Percentiles rank a stretch among this genome's conserved stretches.
These are phyloP conservation scores for Aspergillus sp. DNA, from an alignment of 2,329 filamentous ascomycete species.

Conservation along the genomic window DNA sequence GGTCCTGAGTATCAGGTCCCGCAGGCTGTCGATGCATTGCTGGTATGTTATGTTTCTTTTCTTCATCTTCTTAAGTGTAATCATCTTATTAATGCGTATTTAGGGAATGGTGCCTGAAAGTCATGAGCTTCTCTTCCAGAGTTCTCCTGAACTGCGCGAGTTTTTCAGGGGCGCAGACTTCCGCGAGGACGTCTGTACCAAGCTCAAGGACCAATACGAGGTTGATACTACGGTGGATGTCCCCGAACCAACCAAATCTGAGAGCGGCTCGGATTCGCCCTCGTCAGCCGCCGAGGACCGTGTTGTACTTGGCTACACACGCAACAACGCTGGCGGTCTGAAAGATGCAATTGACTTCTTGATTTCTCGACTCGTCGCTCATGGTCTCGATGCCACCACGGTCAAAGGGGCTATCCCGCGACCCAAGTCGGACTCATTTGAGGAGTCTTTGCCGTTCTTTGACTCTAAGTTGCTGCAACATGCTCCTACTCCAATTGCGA, in stretches of 20 bases:
- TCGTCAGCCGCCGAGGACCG: constrained; percentile 50
- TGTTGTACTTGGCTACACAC: constrained; percentile 80
- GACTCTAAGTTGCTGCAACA: constrained; percentile 95
- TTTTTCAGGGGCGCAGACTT: constrained; percentile 84
- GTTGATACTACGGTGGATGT: constrained; percentile 76
- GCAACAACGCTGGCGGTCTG: constrained; percentile 93
- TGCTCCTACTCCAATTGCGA: constrained; percentile 74
- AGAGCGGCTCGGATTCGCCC: constrained; percentile 44
- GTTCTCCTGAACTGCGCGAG: constrained; percentile 71
- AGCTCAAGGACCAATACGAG: constrained; percentile 87
- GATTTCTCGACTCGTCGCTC: constrained; percentile 78
- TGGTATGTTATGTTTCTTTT: constrained; percentile 58
- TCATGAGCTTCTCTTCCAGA: constrained; percentile 84
- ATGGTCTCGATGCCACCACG: constrained; percentile 81
- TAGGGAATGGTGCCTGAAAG: constrained; percentile 96
- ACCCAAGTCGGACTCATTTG: constrained; percentile 98
- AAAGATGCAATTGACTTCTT: constrained; percentile 96
- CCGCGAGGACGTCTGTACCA: constrained; percentile 73
- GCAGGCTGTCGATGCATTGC: constrained; percentile 90
- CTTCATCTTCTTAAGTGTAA: background rate
- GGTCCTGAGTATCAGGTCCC: constrained; percentile 98
- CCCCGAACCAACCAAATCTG: constrained; percentile 31
- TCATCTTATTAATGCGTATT: background rate
- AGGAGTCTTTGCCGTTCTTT: constrained; percentile 94
- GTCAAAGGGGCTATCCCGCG: constrained; percentile 94